Evolutionary conservation across 1,284 basidiomycete species (phyloP).

Genomic region (Ganoderma boninense): DNA sequence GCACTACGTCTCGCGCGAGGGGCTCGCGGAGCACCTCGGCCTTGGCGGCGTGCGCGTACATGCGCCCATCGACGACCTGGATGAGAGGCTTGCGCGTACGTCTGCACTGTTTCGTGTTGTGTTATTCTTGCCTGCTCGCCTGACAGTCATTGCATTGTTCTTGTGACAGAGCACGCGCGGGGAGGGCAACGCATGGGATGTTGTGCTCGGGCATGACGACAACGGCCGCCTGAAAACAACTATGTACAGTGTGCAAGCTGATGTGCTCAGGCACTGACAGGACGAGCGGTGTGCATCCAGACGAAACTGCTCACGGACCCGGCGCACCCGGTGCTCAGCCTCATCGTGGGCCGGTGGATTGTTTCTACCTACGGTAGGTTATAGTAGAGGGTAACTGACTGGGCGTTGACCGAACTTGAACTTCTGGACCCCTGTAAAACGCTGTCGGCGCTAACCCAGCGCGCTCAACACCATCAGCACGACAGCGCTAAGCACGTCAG

Average conservation of each 20-base stretch:
- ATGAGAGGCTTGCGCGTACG: constrained; percentile 75
- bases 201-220: constrained; percentile 63
- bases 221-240: constrained; percentile 52
- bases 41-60: constrained; percentile 54
- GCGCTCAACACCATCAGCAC: too few relatives aligned
- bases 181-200: constrained; percentile 52
- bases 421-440: too few relatives aligned
- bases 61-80: constrained; percentile 64
- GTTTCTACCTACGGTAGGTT: too few relatives aligned
- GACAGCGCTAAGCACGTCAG: too few relatives aligned
- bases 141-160: background rate
- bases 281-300: constrained; percentile 22
- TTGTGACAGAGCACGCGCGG: constrained; percentile 64
- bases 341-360: constrained; percentile 58
- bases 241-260: too few relatives aligned
- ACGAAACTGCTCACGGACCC: constrained; percentile 53
- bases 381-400: too few relatives aligned
- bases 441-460: too few relatives aligned
- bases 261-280: too few relatives aligned
- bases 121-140: background rate
- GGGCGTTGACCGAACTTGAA: too few relatives aligned
- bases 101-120: too few relatives aligned
- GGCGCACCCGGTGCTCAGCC: constrained; percentile 58
- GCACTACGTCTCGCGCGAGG: constrained; percentile 83
- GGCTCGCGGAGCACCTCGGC: constrained; percentile 68